These are phyloP conservation scores for Globisporangium rhizosaccharum DNA, from an alignment of 352 stramenopile genomes.

Conservation along the genomic window DNA sequence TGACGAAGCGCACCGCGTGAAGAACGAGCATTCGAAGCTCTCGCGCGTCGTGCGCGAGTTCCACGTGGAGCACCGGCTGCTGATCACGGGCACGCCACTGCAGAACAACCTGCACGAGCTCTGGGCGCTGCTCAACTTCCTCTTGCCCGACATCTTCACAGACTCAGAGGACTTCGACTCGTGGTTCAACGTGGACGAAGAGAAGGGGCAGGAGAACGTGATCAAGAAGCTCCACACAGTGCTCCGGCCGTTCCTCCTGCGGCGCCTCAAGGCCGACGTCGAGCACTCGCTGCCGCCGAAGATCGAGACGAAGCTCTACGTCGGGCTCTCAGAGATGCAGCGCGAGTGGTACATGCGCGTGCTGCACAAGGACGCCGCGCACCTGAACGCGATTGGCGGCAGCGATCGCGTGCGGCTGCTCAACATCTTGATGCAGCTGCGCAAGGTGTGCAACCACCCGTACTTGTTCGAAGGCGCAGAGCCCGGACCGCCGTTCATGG, in stretches of 20 bases:
- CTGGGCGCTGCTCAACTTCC: constrained; percentile 99
- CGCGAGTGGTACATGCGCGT: constrained; percentile 98
- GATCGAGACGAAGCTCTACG: constrained; percentile 98
- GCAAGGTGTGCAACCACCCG: constrained; percentile 99
- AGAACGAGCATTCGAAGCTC: constrained; percentile 95
- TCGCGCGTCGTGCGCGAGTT: constrained; percentile 81
- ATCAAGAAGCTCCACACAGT: constrained; percentile 98
- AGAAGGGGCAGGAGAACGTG: constrained; percentile 94
- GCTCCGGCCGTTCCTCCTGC: constrained; percentile 96
- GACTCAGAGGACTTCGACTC: constrained; percentile 98
- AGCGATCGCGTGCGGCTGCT: constrained; percentile 94
- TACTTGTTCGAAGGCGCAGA: constrained; percentile 99
- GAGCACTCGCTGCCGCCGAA: constrained; percentile 97
- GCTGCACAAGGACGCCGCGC: constrained; percentile 92
- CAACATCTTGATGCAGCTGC: constrained; percentile 98
- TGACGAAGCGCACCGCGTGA: constrained; percentile 98
- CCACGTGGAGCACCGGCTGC: constrained; percentile 92
- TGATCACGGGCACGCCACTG: constrained; percentile 97
- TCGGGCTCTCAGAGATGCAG: constrained; percentile 97
- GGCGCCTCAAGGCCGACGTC: constrained; percentile 97
- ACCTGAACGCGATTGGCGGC: constrained; percentile 96
- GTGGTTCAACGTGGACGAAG: constrained; percentile 98
- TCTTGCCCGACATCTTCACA: constrained; percentile 92
- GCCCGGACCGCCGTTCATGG: constrained; percentile 93
- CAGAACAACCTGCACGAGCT: constrained; percentile 99